Base-by-base conservation (phyloP, 371 early-diverging fungal genomes). In the Zancudomyces culisetae region DNA sequence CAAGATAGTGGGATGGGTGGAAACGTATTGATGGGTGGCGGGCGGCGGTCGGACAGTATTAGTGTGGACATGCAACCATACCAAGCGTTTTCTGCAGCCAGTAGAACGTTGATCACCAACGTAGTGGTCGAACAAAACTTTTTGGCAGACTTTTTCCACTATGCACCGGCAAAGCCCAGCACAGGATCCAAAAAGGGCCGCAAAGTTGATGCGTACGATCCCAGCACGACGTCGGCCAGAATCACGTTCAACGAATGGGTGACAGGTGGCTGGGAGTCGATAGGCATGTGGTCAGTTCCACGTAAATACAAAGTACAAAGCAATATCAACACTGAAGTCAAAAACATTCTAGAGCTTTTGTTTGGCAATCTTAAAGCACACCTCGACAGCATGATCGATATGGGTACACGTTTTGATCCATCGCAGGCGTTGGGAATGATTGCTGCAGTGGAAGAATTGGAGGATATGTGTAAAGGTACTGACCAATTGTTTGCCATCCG, bases 391-490 rank as follows among this genome's bases (percentile, higher is more conserved):
- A 63, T 90, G 40, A 63, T 89, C 4, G 93, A 93, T 41, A 71
- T 74, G 56, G 85, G 83, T 13, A 68, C 82, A n/a, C 85, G 85
- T 53, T 75, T 71, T 46, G 85, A 85, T 56, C 74, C 79, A 20
- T 79, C 78, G 64, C 78, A 76, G 68, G 76, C 62, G 0, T 77
- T 89, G 2, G 84, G 87, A 4, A 87, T 92, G 84, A 58, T 95
- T 69, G 81, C 81, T 1, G 72, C 78, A 1, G 70, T 87, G 2
- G 87, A 90, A 57, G 74, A 74, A 18, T 75, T 77, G 12, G 68
- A 76, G 12, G 76, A 84, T 19, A 74, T 80, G 42, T 79, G 74
- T 47, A 66, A 72, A 24, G 62, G 69, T 21, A 74, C 73, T 28
- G 70, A 72, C 42, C 75, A 81, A 61, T 73, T 75, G 20, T 87